phyloP scores from a whole-genome alignment of 2,329 filamentous ascomycete genomes.

The Beauveria rudraprayagi region DNA sequence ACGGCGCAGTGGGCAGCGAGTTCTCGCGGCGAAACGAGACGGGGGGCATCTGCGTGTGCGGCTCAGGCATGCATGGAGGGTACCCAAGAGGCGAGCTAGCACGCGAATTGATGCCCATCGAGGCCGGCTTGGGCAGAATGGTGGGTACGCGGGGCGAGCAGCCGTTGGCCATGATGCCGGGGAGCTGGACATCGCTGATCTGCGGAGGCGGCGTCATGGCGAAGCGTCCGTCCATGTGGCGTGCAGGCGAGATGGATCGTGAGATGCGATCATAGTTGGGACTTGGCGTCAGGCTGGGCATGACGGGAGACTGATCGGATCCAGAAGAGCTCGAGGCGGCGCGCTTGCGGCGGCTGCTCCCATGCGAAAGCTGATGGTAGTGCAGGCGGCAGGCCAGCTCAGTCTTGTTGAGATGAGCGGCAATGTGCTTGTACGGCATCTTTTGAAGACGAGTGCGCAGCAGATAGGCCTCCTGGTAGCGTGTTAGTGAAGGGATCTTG shows the following conservation, averaged over 20 bases:
- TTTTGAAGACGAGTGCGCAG: constrained; percentile 78
- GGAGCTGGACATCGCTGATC: constrained; percentile 41
- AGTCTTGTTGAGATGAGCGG: constrained; percentile 76
- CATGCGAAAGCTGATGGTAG: constrained; percentile 78
- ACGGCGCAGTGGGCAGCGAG: constrained; percentile 27
- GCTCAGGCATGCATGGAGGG: constrained; percentile 32
- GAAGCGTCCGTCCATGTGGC: constrained; percentile 31
- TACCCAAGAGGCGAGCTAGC: constrained; percentile 32
- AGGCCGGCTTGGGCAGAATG: constrained; percentile 58
- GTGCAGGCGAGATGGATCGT: constrained; percentile 41
- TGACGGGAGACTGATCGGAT: constrained; percentile 44
- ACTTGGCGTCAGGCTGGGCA: constrained; percentile 40
- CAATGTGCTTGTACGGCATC: constrained; percentile 88
- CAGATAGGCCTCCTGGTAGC: constrained; percentile 65
- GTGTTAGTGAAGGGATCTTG: constrained; percentile 11
- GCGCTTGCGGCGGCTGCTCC: constrained; percentile 71
- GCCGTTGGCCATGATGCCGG: constrained; percentile 39
- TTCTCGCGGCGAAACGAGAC: constrained; percentile 27
- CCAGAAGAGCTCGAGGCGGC: constrained; percentile 61
- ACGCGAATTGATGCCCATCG: constrained; percentile 37
- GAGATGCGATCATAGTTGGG: constrained; percentile 41
- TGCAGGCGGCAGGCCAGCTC: constrained; percentile 81
- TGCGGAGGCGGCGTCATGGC: constrained; percentile 33
- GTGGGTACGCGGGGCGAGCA: constrained; percentile 46
- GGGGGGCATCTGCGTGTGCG: constrained; percentile 37